Evolutionary conservation across 441 rosid species (phyloP), one percentile per base, ranked within the genome.

Genomic region (Brassica balearica): DNA sequence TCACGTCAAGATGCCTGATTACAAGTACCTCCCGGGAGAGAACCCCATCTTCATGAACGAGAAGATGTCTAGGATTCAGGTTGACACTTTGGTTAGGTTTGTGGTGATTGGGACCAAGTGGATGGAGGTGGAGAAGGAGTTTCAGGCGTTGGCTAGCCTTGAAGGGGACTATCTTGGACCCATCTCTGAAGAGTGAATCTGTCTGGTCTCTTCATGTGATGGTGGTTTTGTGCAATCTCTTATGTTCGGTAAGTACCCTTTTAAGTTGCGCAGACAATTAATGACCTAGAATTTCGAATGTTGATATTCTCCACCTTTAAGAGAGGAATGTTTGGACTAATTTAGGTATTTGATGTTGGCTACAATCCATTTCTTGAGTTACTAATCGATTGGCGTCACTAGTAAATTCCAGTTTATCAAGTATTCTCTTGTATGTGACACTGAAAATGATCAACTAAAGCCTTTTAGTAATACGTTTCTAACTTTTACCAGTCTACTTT

Each of bases 151-250:
- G 83, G 95, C 88, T 60, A 88, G 96, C 80, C 83, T 91, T 84
- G 95, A 88, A 74, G 94, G 96, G 9, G 96, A 93, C 82, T 87
- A 81, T 79, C 90, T 95, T 7, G 96, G 97, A 25, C 97, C 97
- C 0, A 65, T 92, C 32, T 81, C 82, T 65, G 81, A 81, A 32
- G 76, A 77, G 1, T 46, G 67, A 74, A 74, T 53, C 14, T 74
- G 41, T 1, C 58, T 68, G 32, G 2, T 66, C 15, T 55, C 20
- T 60, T 67, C 65, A 77, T 56, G 11, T 68, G 34, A 8, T 78
- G 19, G 9, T 23, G 27, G 22, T 58, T 60, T 38, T 62, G 48
- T 29, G 65, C 17, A 61, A 25, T 36, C 43, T 36, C 65, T 58
- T 55, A 55, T 55, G 60, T 55, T 55, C 4, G 22, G 60, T 17